These are phyloP conservation scores for Zopfochytrium polystomum DNA, from an alignment of 371 early-diverging fungal species.

Conservation along the genomic window DNA sequence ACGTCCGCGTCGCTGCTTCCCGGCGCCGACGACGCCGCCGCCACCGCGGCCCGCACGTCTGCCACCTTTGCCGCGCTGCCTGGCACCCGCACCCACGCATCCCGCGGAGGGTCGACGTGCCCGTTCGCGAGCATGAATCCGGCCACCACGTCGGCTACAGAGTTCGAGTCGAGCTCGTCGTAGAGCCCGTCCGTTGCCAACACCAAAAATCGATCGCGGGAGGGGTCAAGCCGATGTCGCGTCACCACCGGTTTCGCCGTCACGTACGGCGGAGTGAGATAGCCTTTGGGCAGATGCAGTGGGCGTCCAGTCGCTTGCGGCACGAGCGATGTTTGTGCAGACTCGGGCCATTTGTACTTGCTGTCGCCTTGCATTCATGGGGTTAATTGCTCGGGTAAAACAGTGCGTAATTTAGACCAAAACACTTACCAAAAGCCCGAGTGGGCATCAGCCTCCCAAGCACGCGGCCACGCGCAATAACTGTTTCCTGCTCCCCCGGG, in stretches of 20 bases:
- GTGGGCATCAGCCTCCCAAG: conserved; percentile 75
- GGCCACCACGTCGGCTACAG: conserved; percentile 55
- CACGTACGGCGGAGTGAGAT: conserved; percentile 88
- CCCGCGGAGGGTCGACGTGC: conserved; percentile 14
- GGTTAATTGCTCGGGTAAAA: not conserved
- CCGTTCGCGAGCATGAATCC: conserved; percentile 20
- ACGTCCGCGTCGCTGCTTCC: too few species aligned
- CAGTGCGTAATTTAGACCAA: not conserved
- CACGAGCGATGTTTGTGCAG: conserved; percentile 14
- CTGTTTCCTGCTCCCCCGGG: conserved; percentile 69
- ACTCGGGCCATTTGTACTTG: conserved; percentile 40
- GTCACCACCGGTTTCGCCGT: conserved; percentile 84
- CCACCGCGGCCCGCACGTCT: not conserved
- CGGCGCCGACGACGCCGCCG: too few species aligned
- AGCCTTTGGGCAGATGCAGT: conserved; percentile 63
- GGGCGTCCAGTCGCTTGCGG: conserved; percentile 46
- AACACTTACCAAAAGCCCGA: conserved; percentile 66
- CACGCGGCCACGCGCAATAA: conserved; percentile 63
- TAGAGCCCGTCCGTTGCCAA: conserved; percentile 92
- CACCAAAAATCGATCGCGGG: conserved; percentile 73
- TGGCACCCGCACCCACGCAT: conserved; percentile 16
- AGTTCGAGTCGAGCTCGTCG: conserved; percentile 76
- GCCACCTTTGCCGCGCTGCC: not conserved
- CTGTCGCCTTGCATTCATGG: conserved; percentile 30
- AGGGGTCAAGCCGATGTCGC: conserved; percentile 57